phyloP scores from a whole-genome alignment of 139 green algal genomes.

The Picochlorum sp. region DNA sequence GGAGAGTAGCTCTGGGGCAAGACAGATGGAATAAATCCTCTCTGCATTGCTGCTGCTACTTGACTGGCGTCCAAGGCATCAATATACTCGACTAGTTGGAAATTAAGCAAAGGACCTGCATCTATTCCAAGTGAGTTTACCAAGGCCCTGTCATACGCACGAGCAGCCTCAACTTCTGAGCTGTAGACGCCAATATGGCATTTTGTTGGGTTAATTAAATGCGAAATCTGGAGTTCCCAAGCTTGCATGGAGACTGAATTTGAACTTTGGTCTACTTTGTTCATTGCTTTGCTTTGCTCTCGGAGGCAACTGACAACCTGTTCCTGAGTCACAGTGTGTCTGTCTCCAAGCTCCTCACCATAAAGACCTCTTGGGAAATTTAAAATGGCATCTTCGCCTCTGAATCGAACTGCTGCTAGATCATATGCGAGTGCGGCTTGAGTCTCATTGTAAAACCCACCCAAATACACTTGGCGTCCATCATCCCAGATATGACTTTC shows the following conservation, averaged over 20 bases:
- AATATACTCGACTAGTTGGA: conserved; percentile 10
- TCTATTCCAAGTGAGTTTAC: conserved; percentile 1
- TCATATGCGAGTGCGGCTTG: conserved; percentile 74
- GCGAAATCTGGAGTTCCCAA: conserved; percentile 7
- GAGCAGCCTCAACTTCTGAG: conserved; percentile 5
- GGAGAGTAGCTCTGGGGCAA: not conserved
- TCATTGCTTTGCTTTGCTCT: conserved; percentile 40
- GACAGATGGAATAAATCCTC: not conserved
- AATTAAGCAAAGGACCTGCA: not conserved
- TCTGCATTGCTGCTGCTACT: not conserved
- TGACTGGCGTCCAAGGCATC: not conserved
- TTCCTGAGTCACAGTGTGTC: conserved; percentile 28
- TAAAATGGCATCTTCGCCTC: conserved; percentile 35
- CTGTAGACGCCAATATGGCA: conserved; percentile 7
- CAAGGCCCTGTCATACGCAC: conserved; percentile 1
- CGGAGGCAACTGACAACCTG: conserved; percentile 60
- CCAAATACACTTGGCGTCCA: conserved; percentile 73
- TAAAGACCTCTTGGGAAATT: conserved; percentile 44
- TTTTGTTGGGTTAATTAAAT: not conserved
- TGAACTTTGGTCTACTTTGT: not conserved
- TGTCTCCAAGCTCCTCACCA: not conserved
- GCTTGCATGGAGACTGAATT: not conserved
- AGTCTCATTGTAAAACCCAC: conserved; percentile 71
- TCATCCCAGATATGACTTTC: conserved; percentile 77
- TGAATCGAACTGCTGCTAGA: conserved; percentile 58